Evolutionary conservation across 768 basidiomycete genomes (phyloP), one percentile per base, ranked within the genome.

Genomic region (Tricholoma saponaceum): DNA sequence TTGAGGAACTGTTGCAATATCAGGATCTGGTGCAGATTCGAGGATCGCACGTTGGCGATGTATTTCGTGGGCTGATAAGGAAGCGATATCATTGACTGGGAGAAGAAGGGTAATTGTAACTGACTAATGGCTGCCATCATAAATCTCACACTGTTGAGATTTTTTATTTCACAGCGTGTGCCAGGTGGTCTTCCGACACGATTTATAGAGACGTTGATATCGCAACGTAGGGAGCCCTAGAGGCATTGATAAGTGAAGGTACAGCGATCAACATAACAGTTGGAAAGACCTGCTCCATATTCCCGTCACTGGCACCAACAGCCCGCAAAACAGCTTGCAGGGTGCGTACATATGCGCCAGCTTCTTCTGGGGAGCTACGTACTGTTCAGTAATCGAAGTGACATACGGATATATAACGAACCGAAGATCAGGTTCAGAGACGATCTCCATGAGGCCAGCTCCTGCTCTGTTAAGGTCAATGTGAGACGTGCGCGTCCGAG

Each of bases 81-180:
- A 4, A 49, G 26, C 54, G 58, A 30, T 49, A 18, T 14, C 16
- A n/a, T 4, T 51, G 4, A 9, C 8, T 35, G 47, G 50, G 26
- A 49, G 43, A 30, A 13, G 41, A 23, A 13, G 9, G 54, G 23
- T 8, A 22, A 22, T 22, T 26, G 47, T 10, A 28, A 28, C 73
- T 82, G 14, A 97, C 96, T 80, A 52, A 98, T 92, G 12, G 95
- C 96, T 16, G 83, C 79, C 70, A 82, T 82, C 74, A 94, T 87
- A 70, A 89, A 94, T 61, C 83, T 84, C 43, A 97, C 78, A 54
- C 93, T 94, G 68, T 98, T 98, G 43, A 99, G 79, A 65, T 99
- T 99, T 73, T 99, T 99, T 64, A 99, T 85, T 72, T 99, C 96
- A 66, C 94, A 95, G 28, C 96, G 85, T 1, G 89, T 96, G 2